These are phyloP conservation scores for Plantago lanceolata DNA, from an alignment of 305 asterid genomes.

Conservation along the genomic window DNA sequence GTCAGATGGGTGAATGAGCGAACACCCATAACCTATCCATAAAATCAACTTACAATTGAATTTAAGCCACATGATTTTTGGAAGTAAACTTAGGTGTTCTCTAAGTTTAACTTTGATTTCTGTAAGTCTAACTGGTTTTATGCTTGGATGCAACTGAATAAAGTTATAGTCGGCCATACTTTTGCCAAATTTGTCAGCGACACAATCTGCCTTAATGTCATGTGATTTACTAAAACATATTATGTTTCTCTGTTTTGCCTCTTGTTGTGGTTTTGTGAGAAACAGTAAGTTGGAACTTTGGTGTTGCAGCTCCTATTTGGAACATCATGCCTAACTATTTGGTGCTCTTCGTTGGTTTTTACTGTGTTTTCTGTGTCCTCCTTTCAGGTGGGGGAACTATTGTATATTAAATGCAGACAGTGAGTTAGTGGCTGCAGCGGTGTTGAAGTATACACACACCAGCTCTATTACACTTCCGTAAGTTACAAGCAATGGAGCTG, in stretches of 20 bases:
- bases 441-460: neutral
- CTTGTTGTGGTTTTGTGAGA: conserved; percentile 10
- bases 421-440: conserved; percentile 1
- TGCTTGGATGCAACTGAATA: neutral
- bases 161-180: neutral
- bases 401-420: conserved; percentile 3
- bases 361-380: conserved; percentile 13
- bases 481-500: conserved; percentile 53
- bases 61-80: neutral
- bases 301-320: conserved; percentile 11
- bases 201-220: neutral
- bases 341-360: conserved; percentile 17
- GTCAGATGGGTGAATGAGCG: neutral
- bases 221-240: neutral
- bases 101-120: neutral
- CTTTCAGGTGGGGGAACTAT: conserved; percentile 27
- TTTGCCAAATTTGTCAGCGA: neutral
- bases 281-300: conserved; percentile 6
- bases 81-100: neutral
- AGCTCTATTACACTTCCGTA: conserved; percentile 13
- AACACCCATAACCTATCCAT: neutral
- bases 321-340: conserved; percentile 16
- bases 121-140: neutral
- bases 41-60: neutral
- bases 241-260: neutral